Base-by-base conservation (phyloP, 2,329 filamentous ascomycete genomes). In the Davidsoniella neocaledoniae region DNA sequence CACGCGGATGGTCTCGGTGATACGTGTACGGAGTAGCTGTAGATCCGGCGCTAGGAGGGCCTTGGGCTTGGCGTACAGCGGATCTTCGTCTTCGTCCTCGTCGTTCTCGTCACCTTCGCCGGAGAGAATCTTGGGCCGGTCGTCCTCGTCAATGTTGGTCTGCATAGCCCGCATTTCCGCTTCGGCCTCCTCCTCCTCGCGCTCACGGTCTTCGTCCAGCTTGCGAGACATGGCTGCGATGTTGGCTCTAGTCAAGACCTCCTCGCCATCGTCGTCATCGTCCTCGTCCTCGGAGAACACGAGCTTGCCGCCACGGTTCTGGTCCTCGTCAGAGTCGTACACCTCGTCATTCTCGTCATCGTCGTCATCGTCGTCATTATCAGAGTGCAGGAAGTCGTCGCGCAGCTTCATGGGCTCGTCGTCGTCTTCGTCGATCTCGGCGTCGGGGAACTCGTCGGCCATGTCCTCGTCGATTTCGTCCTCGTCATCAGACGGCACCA, bases 211-310 rank as follows among this genome's bases (percentile, higher is more conserved):
- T 59, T 76, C 71, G 62, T 98, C 90, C 51, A 98, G 67, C 63
- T 87, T 90, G 58, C 79, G 74, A 50, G 90, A 88, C 50, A 98
- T 69, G 52, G 91, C 91, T 58, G 83, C 91, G 55, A 98, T 96
- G 64, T 98, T 98, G 55, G 91, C 91, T 1, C 88, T 88, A 47
- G 86, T 98, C 57, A 98, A 74, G 62, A 81, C 82, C 66, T 95
- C 88, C 66, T 94, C 86, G 4, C 79, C 81, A 33, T 33, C 29
- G 58, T 93, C 86, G 1, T 83, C 88, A 47, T 87, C 81, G 56
- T 90, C 85, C 58, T 93, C 87, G 60, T 96, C 90, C 56, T 96
- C 91, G 0, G 91, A 96, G 71, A 94, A 98, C 71, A 94, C 86
- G 56, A 81, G 77, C 58, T 73, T 68, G 54, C 63, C 64, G 56